These are phyloP conservation scores for Ogataea haglerorum DNA, from an alignment of 805 yeast species.

Conservation along the genomic window DNA sequence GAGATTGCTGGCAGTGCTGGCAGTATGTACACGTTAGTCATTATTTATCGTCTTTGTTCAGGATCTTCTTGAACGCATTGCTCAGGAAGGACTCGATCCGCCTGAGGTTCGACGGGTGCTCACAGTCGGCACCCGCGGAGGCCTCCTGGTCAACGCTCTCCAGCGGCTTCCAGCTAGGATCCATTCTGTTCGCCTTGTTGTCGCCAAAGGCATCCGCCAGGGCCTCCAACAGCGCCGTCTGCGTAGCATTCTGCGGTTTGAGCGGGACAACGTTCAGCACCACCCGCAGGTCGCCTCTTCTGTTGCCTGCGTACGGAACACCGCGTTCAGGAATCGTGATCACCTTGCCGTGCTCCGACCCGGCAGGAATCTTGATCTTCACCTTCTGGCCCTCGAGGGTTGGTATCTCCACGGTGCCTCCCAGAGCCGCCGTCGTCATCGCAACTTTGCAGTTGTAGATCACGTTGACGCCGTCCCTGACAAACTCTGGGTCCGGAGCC, in stretches of 20 bases:
- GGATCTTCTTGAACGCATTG: slow-evolving; percentile 50
- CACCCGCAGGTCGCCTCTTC: slow-evolving; percentile 80
- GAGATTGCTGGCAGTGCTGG: not conserved
- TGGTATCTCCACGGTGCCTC: slow-evolving; percentile 89
- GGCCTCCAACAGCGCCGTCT: slow-evolving; percentile 86
- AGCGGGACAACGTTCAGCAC: slow-evolving; percentile 66
- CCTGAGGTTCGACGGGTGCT: slow-evolving; percentile 48
- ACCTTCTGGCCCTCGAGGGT: slow-evolving; percentile 73
- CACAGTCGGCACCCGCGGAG: slow-evolving; percentile 21
- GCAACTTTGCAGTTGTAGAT: slow-evolving; percentile 66
- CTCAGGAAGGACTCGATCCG: slow-evolving; percentile 57
- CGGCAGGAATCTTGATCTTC: slow-evolving; percentile 76
- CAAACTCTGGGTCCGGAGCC: slow-evolving; percentile 66
- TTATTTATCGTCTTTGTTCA: slow-evolving; percentile 22
- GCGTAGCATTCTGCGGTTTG: slow-evolving; percentile 77
- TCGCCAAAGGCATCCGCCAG: slow-evolving; percentile 90
- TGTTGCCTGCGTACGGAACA: slow-evolving; percentile 57
- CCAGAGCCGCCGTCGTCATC: slow-evolving; percentile 94
- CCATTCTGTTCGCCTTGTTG: slow-evolving; percentile 67
- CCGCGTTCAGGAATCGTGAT: slow-evolving; percentile 85
- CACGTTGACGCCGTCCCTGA: slow-evolving; percentile 64
- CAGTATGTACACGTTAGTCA: slow-evolving; percentile 8
- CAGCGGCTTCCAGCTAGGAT: slow-evolving; percentile 43
- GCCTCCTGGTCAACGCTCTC: slow-evolving; percentile 17
- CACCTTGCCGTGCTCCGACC: slow-evolving; percentile 73